Conservation (phyloP, 768 basidiomycete species). For the Infundibulicybe gibba region DNA sequence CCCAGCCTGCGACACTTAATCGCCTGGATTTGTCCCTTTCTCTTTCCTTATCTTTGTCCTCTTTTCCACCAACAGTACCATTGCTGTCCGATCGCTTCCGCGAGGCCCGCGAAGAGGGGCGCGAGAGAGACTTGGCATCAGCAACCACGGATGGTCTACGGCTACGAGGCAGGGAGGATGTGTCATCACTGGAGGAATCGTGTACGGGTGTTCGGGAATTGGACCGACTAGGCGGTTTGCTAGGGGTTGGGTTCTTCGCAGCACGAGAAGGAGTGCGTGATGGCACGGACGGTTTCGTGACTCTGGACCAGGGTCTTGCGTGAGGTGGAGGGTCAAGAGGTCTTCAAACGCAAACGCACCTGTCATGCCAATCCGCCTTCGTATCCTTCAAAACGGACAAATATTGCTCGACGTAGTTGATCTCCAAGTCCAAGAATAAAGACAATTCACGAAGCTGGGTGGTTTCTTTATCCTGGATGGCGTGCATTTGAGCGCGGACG, state of each 20-base stretch:
- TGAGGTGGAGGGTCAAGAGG: neutral
- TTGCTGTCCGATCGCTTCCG: conserved; percentile 63
- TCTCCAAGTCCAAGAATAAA: conserved; percentile 66
- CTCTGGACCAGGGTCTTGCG: neutral
- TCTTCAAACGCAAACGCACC: conserved; percentile 34
- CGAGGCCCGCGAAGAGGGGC: conserved; percentile 56
- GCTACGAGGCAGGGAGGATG: conserved; percentile 11
- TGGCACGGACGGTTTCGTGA: conserved; percentile 19
- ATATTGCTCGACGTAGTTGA: conserved; percentile 72
- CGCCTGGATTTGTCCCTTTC: conserved; percentile 34
- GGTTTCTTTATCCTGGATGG: conserved; percentile 77
- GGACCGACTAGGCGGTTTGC: conserved; percentile 9
- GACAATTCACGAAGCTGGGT: conserved; percentile 69
- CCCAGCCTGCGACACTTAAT: conserved; percentile 60
- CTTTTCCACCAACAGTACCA: conserved; percentile 29
- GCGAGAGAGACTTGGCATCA: conserved; percentile 41
- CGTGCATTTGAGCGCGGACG: conserved; percentile 73
- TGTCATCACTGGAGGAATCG: conserved; percentile 35
- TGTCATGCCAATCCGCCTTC: conserved; percentile 62
- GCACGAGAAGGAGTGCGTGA: conserved; percentile 5
- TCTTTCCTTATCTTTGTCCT: conserved; percentile 32
- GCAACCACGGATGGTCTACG: conserved; percentile 23
- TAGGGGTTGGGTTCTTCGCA: conserved; percentile 7
- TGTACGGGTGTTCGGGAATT: neutral
- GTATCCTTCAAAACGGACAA: conserved; percentile 70